phyloP scores from a whole-genome alignment of 2,329 filamentous ascomycete species.

The Aspergillus cejpii region DNA sequence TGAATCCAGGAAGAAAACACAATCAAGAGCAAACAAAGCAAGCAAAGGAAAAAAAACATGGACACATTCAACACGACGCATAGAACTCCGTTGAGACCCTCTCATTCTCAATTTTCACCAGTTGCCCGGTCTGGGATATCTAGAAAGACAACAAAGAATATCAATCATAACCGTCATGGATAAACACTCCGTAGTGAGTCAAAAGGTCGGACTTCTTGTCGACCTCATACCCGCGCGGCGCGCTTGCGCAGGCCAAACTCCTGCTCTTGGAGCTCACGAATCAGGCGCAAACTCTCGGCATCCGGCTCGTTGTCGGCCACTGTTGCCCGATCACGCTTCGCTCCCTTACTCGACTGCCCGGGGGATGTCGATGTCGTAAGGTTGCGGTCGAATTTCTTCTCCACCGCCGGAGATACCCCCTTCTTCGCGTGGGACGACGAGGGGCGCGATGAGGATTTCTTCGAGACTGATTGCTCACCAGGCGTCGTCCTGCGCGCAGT shows the following conservation, averaged over 20 bases:
- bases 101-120: slow-evolving; percentile 3
- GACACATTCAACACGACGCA: background rate
- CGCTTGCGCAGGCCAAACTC: slow-evolving; percentile 42
- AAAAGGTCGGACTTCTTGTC: background rate
- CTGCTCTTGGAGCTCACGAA: slow-evolving; percentile 42
- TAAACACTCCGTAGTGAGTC: background rate
- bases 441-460: slow-evolving; percentile 33
- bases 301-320: slow-evolving; percentile 32
- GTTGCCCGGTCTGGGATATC: slow-evolving; percentile 13
- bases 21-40: background rate
- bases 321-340: slow-evolving; percentile 22
- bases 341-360: slow-evolving; percentile 23
- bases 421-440: slow-evolving; percentile 37
- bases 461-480: slow-evolving; percentile 22
- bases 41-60: background rate
- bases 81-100: slow-evolving; percentile 12
- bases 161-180: slow-evolving; percentile 2
- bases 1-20: background rate
- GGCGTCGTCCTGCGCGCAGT: slow-evolving; percentile 24
- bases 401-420: slow-evolving; percentile 29
- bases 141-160: slow-evolving; percentile 7
- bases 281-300: slow-evolving; percentile 40
- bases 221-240: slow-evolving; percentile 14
- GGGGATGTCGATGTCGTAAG: slow-evolving; percentile 23
- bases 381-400: slow-evolving; percentile 34